phyloP scores from a whole-genome alignment of 2,329 filamentous ascomycete genomes.

The Alternaria sp. region DNA sequence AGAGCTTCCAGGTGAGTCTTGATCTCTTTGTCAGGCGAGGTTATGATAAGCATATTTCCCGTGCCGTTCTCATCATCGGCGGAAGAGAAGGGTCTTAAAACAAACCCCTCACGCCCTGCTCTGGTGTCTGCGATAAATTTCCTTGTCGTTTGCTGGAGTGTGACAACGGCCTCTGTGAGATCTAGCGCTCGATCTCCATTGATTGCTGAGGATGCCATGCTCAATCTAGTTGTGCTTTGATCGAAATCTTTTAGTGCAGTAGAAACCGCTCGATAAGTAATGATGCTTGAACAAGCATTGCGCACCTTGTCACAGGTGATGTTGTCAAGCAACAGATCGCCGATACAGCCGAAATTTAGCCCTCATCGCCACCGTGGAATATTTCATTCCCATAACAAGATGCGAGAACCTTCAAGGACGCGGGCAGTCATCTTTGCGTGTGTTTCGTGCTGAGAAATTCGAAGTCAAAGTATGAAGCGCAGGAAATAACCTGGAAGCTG shows the following conservation, averaged over 20 bases:
- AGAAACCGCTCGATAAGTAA: neutral
- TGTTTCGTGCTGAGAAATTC: neutral
- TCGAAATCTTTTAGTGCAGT: neutral
- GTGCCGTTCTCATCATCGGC: neutral
- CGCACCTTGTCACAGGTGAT: neutral
- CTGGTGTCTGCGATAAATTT: neutral
- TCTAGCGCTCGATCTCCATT: neutral
- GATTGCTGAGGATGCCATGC: neutral
- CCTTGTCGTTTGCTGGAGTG: neutral
- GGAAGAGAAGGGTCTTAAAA: neutral
- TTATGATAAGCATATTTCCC: neutral
- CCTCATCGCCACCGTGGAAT: neutral
- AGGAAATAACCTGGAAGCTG: neutral
- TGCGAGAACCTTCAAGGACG: neutral
- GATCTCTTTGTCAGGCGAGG: neutral
- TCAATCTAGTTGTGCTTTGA: neutral
- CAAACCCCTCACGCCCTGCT: neutral
- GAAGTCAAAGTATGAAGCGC: neutral
- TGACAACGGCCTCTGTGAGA: constrained; percentile 1
- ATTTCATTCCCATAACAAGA: neutral
- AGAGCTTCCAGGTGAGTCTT: neutral
- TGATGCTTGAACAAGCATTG: neutral
- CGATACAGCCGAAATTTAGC: neutral
- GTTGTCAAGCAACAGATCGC: neutral
- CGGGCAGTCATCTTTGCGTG: neutral